Base-by-base conservation (phyloP, 768 basidiomycete genomes). In the Tephrocybe sp. region DNA sequence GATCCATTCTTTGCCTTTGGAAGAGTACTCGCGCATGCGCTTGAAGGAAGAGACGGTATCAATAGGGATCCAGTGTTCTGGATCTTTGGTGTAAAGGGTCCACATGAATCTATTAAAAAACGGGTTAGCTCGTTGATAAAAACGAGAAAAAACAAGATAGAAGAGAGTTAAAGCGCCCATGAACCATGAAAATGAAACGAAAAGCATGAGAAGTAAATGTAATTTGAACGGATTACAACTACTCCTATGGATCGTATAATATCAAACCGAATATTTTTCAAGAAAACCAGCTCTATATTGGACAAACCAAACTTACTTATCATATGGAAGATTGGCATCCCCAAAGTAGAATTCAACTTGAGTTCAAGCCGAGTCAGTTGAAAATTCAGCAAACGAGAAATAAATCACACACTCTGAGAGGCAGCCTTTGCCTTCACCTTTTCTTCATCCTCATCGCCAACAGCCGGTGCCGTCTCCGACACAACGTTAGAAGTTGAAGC, bases 331-430 rank as follows among this genome's bases (percentile, higher is more conserved):
- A 69, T 97, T 97, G n/a, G 92, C 80, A 68, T 95, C 93, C 44
- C 89, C 89, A 69, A 98, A 94, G 74, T 97, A 97, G 69, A 97
- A 97, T 64, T 94, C 90, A 60, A 95, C 94, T 97, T 47, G 6
- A 31, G 34, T 4, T 25, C 29, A 34, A 31, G 4, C 23, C 27
- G 7, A 16, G 18, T 39, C 34, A 50, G 34, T 24, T 3, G 12
- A 30, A 46, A 15, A 33, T 6, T 22, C 42, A 12, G 12, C 11
- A 41, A 3, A 38, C 18, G 8, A 30, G 29, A 30, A 9, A 22
- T 10, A 37, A 38, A 9, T 34, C 16, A 64, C 76, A 47, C 52
- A 80, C 86, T 72, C 62, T 88, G 84, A 56, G 73, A 74, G 47
- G 72, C 72, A 1, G 80, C 82, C 45, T 72, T 78, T 41, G 68